Evolutionary conservation across 2,329 filamentous ascomycete genomes (phyloP), one percentile per base, ranked within the genome.

Genomic region (Pseudocercospora macadamiae): DNA sequence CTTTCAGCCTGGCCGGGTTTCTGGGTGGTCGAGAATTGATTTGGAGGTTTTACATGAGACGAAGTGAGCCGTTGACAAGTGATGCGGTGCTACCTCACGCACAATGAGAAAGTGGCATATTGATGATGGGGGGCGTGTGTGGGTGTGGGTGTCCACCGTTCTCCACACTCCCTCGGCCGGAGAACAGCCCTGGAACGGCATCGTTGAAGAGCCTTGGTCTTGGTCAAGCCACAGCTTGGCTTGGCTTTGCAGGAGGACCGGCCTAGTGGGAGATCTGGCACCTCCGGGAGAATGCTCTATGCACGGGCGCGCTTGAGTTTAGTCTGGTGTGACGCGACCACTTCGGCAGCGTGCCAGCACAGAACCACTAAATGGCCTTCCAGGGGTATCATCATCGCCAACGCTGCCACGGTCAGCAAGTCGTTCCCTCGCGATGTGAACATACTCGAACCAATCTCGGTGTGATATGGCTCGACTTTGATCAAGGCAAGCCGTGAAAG

Each of bases 301-400:
- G 42, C 42, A 21, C 42, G 42, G 42, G 42, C 42, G 21, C 42
- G 19, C 19, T 7, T 32, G 28, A 6, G 6, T 32, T 12, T 32
- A 12, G 6, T 32, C 12, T 47, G 42, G 42, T 47, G 48, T 52
- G 34, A 52, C 48, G 48, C 30, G 48, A 52, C 48, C 18, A 42
- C 34, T 42, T 54, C 51, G 36, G 51, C 51, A 52, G 48, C 51
- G 34, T 21, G 39, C 9, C 39, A 21, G 39, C 39, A 4, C 16
- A n/a, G 39, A 21, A 45, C 39, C 39, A 25, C 39, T 25, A 25
- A 14, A 21, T 45, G 21, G 6, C 36, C 14, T 45, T 45, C 42
- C 19, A 23, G 42, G 42, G 42, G 18, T n/a, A 23, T 12, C 9
- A 26, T n/a, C 18, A 19, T 45, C 42, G 19, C 19, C 42, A 21